Conservation (phyloP, 805 yeast genomes). For the Starmerella floricola region DNA sequence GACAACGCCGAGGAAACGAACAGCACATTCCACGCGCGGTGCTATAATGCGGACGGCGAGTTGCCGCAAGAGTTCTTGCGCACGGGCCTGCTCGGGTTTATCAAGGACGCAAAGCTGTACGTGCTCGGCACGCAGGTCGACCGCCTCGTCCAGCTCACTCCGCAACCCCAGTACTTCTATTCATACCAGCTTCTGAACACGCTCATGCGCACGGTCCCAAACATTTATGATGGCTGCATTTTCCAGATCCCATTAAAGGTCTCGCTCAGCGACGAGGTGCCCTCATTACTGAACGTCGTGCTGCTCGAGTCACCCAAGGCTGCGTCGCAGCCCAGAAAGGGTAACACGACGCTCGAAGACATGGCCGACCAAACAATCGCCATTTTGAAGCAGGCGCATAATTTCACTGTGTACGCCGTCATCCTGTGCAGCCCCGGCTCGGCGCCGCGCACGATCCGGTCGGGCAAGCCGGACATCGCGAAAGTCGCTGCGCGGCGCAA, state of each 20-base stretch:
- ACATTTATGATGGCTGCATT: constrained; percentile 79
- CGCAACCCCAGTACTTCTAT: constrained; percentile 50
- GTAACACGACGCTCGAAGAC: constrained; percentile 39
- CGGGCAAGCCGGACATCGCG: constrained; percentile 86
- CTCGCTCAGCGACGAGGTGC: constrained; percentile 35
- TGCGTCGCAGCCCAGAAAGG: constrained; percentile 30
- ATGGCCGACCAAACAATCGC: constrained; percentile 38
- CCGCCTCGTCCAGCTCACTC: constrained; percentile 37
- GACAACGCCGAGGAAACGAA: constrained; percentile 56
- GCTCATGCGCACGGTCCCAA: constrained; percentile 64
- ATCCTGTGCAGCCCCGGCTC: constrained; percentile 68
- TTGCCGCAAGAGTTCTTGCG: constrained; percentile 71
- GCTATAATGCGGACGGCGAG: constrained; percentile 58
- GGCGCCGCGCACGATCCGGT: constrained; percentile 69
- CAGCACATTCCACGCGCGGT: constrained; percentile 68
- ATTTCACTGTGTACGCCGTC: constrained; percentile 69
- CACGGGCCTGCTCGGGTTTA: constrained; percentile 83
- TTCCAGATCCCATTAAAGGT: constrained; percentile 61
- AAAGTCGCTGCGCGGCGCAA: constrained; percentile 70
- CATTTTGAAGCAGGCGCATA: constrained; percentile 46
- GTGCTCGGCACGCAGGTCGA: constrained; percentile 87
- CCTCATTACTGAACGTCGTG: constrained; percentile 63
- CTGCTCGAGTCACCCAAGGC: constrained; percentile 62
- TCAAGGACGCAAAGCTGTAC: constrained; percentile 74
- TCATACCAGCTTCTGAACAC: constrained; percentile 79